Evolutionary conservation across 2,329 filamentous ascomycete species (phyloP), one percentile per base, ranked within the genome.

Genomic region (Rhinocladiella mackenziei): DNA sequence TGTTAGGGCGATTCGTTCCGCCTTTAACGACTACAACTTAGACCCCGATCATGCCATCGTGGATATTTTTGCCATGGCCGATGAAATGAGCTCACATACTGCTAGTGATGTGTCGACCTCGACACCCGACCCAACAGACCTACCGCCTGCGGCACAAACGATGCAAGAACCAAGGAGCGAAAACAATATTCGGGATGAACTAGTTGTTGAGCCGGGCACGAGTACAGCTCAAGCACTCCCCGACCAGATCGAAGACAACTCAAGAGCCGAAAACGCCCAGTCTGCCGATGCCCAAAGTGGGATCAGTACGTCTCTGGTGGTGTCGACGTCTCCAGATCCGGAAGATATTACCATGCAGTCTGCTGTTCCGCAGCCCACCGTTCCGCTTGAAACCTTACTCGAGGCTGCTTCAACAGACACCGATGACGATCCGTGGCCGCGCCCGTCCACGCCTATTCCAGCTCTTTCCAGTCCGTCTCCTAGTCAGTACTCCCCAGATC

Each of bases 71-170:
- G 45, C 36, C 18, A 7, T 40, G n/a, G 45, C 36, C 8, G 45
- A 54, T 11, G 48, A 40, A 11, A 35, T 50, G 29, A 39, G 32
- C 15, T 34, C 40, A n/a, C 14, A 17, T 7, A 34, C 19, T 9
- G 23, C 19, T 6, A 50, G 40, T 17, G 32, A 34, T 32, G 43
- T 33, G 8, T 53, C 49, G 7, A 54, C 49, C 7, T 42, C 51
- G n/a, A 54, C 51, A 5, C 51, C 51, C 9, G 51, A 54, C 10
- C 51, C 49, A 30, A 20, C 47, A 19, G 43, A 49, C 3, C 36
- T 11, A 10, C 2, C 19, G 20, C 33, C 17, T 15, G 28, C 11
- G 15, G 36, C 17, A 31, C 20, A 9, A 19, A 22, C 18, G 18
- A 19, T 20, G 32, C 32, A 20, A 26, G 23, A 7, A 35, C 8